Base-by-base conservation (phyloP, 257 asterid genomes). In the Plantago ovata region DNA sequence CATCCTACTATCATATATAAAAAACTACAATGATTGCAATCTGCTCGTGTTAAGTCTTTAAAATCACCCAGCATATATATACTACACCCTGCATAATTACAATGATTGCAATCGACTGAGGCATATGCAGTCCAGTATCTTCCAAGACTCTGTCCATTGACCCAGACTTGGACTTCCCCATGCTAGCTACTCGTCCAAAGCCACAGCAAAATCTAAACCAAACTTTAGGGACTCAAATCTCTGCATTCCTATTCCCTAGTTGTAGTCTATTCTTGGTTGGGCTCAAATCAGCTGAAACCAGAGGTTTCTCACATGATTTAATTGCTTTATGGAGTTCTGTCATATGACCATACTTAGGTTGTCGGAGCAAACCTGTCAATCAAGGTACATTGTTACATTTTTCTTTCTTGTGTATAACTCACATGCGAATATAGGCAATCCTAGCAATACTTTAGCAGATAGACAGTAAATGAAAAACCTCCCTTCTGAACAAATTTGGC, bases 121-220 rank as follows among this genome's bases (percentile, higher is more conserved):
- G 95, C 96, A 53, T 48, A 65, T 7, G 85, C 81, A 11, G 96
- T 80, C 95, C 95, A 85, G 66, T 85, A 91, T 72, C 98, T 73
- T 61, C 98, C 95, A 10, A 91, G 76, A 62, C 95, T 85, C 64
- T 81, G 82, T 24, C 96, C 95, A 33, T 91, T 91, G n/a, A 87
- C 78, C 98, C 98, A 91, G 9, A 91, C 67, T 70, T 87, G 89
- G 61, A 96, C 98, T 87, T 90, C 36, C 96, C 94, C 96, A 91
- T 87, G n/a, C n/a, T n/a, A n/a, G 75, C 95, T 85, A 53, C 79
- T 69, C 95, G 79, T 91, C 96, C 77, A 91, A 61, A 58, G 95
- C 96, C 79, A 91, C 46, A 56, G 23, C n/a, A n/a, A 42, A 16
- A 22, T 39, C 7, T 49, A 3, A 57, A 36, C 20, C 21, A 5